A percentile compares a stretch with the other conserved stretches of the same genome.
Evolutionary conservation across 2,329 filamentous ascomycete species (phyloP).

Genomic region (Ophiosphaerella herpotricha): DNA sequence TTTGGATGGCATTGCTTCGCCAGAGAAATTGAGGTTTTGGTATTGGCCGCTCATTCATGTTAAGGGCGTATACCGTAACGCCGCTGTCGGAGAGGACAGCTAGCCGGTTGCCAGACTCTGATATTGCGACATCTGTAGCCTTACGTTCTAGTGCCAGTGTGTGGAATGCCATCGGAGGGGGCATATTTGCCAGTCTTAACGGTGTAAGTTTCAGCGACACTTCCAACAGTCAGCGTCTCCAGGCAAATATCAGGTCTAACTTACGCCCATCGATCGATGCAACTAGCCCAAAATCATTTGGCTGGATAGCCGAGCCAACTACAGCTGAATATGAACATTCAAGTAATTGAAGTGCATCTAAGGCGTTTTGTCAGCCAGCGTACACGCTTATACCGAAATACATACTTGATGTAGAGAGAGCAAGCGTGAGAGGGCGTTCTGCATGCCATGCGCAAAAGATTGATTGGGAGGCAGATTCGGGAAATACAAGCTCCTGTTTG

Average conservation of each 20-base stretch:
- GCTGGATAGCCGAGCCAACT: constrained; percentile 70
- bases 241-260: constrained; percentile 21
- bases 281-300: constrained; percentile 77
- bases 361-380: not conserved
- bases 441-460: constrained; percentile 70
- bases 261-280: constrained; percentile 81
- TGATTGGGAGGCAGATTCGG: constrained; percentile 18
- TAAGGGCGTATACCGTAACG: constrained; percentile 73
- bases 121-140: constrained; percentile 76
- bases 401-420: constrained; percentile 51
- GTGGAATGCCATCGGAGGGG: constrained; percentile 88
- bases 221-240: constrained; percentile 32
- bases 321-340: constrained; percentile 70
- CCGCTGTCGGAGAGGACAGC: constrained; percentile 71
- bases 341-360: constrained; percentile 59
- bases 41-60: constrained; percentile 60
- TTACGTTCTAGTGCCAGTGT: constrained; percentile 68
- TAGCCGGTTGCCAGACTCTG: constrained; percentile 51
- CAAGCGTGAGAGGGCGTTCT: constrained; percentile 76
- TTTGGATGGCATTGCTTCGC: constrained; percentile 23
- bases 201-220: constrained; percentile 79
- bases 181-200: constrained; percentile 79
- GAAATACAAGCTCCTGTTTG: constrained; percentile 75
- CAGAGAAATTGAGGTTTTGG: constrained; percentile 53
- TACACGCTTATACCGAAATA: not conserved